Evolutionary conservation across 2,329 filamentous ascomycete genomes (phyloP).

Genomic region (Phialophora expanda): DNA sequence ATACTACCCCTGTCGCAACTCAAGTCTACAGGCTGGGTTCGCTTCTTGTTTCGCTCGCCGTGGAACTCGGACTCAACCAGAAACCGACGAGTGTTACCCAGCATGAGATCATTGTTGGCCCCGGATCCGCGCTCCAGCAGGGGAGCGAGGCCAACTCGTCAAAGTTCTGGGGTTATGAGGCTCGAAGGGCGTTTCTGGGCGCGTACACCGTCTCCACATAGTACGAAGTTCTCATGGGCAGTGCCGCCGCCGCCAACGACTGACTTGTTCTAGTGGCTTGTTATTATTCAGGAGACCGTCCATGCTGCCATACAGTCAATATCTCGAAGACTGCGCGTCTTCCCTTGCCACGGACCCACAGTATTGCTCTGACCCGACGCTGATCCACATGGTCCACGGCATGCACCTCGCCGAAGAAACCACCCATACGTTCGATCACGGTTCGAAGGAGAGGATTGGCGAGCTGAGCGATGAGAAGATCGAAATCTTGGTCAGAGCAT

Average conservation of each 20-base stretch:
- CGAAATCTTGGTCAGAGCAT: constrained; percentile 18
- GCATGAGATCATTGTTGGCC: constrained; percentile 29
- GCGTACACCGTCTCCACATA: constrained; percentile 24
- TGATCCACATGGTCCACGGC: constrained; percentile 12
- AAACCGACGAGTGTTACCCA: constrained; percentile 25
- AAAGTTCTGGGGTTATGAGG: constrained; percentile 29
- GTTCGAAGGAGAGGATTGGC: constrained; percentile 23
- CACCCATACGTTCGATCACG: constrained; percentile 23
- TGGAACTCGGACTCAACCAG: constrained; percentile 28
- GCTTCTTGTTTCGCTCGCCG: constrained; percentile 55
- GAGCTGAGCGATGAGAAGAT: constrained; percentile 29
- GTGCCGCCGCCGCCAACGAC: not conserved
- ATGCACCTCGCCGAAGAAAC: constrained; percentile 24
- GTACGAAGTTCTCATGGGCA: constrained; percentile 12
- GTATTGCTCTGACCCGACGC: constrained; percentile 20
- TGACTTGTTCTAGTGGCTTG: constrained; percentile 11
- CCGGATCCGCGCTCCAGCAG: not conserved
- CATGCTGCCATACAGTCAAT: constrained; percentile 20
- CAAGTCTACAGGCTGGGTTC: constrained; percentile 52
- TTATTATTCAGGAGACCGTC: constrained; percentile 14
- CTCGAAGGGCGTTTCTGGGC: constrained; percentile 24
- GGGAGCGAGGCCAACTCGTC: constrained; percentile 20
- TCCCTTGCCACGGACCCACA: constrained; percentile 28
- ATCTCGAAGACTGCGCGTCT: constrained; percentile 27
- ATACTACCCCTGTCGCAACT: constrained; percentile 18